Conservation (phyloP, 208 protist genomes). For the Naegleria lovaniensis region DNA sequence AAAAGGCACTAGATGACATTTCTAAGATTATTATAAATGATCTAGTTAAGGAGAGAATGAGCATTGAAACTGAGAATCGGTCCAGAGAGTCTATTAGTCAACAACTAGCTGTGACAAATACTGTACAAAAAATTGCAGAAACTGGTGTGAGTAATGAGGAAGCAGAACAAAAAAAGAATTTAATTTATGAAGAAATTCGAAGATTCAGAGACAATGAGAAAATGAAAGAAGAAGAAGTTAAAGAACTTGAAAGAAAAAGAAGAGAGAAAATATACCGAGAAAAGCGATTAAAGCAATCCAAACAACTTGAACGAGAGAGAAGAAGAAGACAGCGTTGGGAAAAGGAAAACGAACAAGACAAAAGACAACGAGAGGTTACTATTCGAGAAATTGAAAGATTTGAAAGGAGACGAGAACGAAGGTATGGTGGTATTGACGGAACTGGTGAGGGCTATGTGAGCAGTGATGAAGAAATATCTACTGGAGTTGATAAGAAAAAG, state of each 20-base stretch:
- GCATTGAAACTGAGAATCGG: background rate
- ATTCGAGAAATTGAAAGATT: background rate
- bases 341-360: background rate
- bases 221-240: constrained; percentile 1
- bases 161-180: background rate
- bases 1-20: background rate
- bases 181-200: background rate
- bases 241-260: background rate
- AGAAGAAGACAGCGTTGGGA: background rate
- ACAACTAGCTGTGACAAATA: background rate
- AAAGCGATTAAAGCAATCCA: background rate
- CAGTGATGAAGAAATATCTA: background rate
- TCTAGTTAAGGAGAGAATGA: background rate
- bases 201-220: constrained; percentile 12
- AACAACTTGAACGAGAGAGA: background rate
- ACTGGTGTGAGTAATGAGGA: background rate
- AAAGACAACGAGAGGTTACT: background rate
- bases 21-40: background rate
- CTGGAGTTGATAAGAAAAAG: background rate
- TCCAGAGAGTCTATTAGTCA: background rate
- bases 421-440: background rate
- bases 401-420: background rate
- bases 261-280: background rate
- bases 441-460: background rate
- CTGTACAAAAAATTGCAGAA: background rate